A percentile compares a stretch with the other conserved stretches of the same genome.
Conservation (phyloP, 805 yeast genomes). For the Jamesozyma lodderae region DNA sequence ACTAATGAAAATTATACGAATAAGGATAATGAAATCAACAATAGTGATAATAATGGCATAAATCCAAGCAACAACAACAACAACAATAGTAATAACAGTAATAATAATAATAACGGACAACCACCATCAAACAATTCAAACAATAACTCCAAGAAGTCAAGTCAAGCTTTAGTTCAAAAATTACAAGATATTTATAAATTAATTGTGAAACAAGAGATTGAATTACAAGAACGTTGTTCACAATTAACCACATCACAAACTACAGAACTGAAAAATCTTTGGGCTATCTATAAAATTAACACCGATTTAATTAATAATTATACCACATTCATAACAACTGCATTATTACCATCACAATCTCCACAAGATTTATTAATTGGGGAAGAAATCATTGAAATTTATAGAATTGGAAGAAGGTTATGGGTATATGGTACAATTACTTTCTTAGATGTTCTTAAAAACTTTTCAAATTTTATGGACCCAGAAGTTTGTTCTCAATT, state of each 20-base stretch:
- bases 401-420: constrained; percentile 68
- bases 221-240: constrained; percentile 62
- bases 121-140: constrained; percentile 16
- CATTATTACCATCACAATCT: constrained; percentile 63
- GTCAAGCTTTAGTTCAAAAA: constrained; percentile 51
- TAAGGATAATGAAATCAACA: constrained; percentile 4
- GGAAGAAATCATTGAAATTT: constrained; percentile 64
- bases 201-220: constrained; percentile 58
- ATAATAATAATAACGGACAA: constrained; percentile 16
- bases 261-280: constrained; percentile 52
- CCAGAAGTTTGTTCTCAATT: constrained; percentile 73
- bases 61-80: constrained; percentile 7
- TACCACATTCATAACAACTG: constrained; percentile 61
- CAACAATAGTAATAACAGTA: constrained; percentile 8
- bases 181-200: constrained; percentile 66
- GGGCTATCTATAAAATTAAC: constrained; percentile 65
- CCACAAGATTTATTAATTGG: constrained; percentile 37
- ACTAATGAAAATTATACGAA: constrained; percentile 6
- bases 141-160: constrained; percentile 25
- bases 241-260: constrained; percentile 46
- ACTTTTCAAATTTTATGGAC: constrained; percentile 63
- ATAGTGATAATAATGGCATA: constrained; percentile 3
- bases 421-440: constrained; percentile 86
- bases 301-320: constrained; percentile 59
- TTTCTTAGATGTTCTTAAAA: constrained; percentile 65